Evolutionary conservation across 2,329 filamentous ascomycete species (phyloP), one percentile per base, ranked within the genome.

Genomic region (Pseudocercospora cruenta): DNA sequence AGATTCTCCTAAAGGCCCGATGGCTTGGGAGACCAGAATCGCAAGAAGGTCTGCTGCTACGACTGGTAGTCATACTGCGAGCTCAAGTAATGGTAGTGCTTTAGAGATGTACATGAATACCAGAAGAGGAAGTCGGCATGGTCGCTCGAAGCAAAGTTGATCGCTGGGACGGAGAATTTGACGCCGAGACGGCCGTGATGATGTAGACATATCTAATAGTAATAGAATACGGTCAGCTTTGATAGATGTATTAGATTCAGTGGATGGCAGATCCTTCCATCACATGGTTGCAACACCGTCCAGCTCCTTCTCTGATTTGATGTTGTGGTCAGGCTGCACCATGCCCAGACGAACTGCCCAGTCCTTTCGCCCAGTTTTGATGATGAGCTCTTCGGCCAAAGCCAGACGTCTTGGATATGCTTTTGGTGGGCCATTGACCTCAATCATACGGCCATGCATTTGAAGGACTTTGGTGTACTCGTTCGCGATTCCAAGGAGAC

Each of bases 291-390:
- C 60, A 8, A 67, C 43, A 7, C 61, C 58, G 19, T 66, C 45
- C 36, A 63, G 60, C 2, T 67, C 49, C 21, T 67, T 63, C 28
- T 66, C 58, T 26, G 55, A 26, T 19, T 58, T 54, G 19, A 54
- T 36, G 7, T 43, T 62, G 24, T 66, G 57, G 5, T 67, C 33
- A 9, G 67, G 64, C n/a, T 67, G 64, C 10, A 80, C 74, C 74
- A 81, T 71, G 10, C 80, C 80, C 69, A 82, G 62, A 57, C 74
- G 64, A 4, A 78, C 45, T 2, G 79, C 77, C 76, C 80, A 80
- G 62, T 82, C 78, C 9, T 73, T 70, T 16, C 76, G 70, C 7
- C 72, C 73, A 6, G 73, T 75, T 63, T 81, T 75, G n/a, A 68
- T 49, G 53, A 81, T 74, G 36, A 82, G 67, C 59, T 82, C 77